Evolutionary conservation across 2,329 filamentous ascomycete species (phyloP).

Genomic region (Hawksworthiomyces lignivorus): DNA sequence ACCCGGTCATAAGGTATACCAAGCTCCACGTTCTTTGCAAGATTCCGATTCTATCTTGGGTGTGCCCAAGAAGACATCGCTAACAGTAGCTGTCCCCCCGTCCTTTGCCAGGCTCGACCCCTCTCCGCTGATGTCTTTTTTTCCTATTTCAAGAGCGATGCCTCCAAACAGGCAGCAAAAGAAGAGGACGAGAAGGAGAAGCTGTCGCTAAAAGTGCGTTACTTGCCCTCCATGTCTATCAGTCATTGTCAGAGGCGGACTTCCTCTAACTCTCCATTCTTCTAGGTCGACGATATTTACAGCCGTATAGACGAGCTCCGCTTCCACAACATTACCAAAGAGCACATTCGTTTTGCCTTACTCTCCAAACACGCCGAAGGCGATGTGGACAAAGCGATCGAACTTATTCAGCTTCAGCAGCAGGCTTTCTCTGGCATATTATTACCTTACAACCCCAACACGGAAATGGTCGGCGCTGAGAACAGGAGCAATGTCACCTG

Average conservation of each 20-base stretch:
- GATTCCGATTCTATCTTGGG: too few species aligned
- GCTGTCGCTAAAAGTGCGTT: constrained; percentile 9
- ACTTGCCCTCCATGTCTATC: too few species aligned
- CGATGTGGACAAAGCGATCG: constrained; percentile 65
- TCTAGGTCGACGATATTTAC: constrained; percentile 34
- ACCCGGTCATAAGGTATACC: constrained; percentile 43
- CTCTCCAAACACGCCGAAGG: constrained; percentile 58
- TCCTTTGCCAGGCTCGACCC: constrained; percentile 36
- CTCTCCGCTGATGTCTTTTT: constrained; percentile 51
- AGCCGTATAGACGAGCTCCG: constrained; percentile 34
- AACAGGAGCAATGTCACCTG: constrained; percentile 88
- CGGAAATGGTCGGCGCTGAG: constrained; percentile 72
- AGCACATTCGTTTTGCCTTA: constrained; percentile 49
- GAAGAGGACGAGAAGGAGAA: constrained; percentile 42
- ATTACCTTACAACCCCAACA: constrained; percentile 61
- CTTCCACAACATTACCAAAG: constrained; percentile 42
- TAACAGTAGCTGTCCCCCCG: not conserved
- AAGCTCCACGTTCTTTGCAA: too few species aligned
- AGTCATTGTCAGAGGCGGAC: not conserved
- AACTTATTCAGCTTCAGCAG: constrained; percentile 70
- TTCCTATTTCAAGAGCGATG: constrained; percentile 56
- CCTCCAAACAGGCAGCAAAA: constrained; percentile 45
- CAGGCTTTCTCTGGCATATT: constrained; percentile 76
- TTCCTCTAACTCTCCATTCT: not conserved
- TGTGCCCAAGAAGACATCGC: too few species aligned